Conservation (phyloP, 169 alveolate species). For the Babesia divergens region DNA sequence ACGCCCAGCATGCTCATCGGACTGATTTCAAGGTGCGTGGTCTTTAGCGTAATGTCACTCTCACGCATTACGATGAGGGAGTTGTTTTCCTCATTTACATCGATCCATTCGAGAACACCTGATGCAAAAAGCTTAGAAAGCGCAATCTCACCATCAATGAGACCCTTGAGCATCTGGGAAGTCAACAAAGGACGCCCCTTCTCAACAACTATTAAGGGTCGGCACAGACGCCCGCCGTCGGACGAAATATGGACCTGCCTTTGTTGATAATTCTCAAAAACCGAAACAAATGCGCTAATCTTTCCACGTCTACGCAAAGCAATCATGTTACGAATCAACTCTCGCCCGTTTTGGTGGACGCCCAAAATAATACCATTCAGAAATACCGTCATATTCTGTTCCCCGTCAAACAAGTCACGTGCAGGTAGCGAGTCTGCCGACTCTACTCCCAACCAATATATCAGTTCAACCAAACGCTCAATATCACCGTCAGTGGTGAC, state of each 20-base stretch:
- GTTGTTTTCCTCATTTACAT: conserved; percentile 98
- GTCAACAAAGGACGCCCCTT: conserved; percentile 84
- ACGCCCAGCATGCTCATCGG: conserved; percentile 97
- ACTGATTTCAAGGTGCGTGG: conserved; percentile 99
- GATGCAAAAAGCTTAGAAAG: conserved; percentile 63
- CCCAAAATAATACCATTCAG: conserved; percentile 95
- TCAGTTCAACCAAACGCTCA: conserved; percentile 68
- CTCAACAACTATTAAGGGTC: conserved; percentile 97
- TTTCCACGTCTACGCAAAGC: conserved; percentile 92
- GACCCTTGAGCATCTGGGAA: conserved; percentile 38
- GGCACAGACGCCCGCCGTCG: conserved; percentile 98
- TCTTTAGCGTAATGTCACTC: conserved; percentile 82
- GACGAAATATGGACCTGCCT: conserved; percentile 93
- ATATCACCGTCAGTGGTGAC: conserved; percentile 94
- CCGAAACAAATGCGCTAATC: conserved; percentile 95
- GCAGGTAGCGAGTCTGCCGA: conserved; percentile 72
- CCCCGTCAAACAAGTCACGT: conserved; percentile 64
- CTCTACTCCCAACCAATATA: conserved; percentile 79
- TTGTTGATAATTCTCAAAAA: conserved; percentile 87
- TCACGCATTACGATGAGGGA: conserved; percentile 91
- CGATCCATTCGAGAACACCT: conserved; percentile 98
- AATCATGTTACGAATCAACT: conserved; percentile 86
- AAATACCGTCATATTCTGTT: conserved; percentile 79
- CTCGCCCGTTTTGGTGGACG: conserved; percentile 85
- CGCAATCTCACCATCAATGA: conserved; percentile 76